Conservation (phyloP, 1,284 basidiomycete species). For the Marasmius fiardii region DNA sequence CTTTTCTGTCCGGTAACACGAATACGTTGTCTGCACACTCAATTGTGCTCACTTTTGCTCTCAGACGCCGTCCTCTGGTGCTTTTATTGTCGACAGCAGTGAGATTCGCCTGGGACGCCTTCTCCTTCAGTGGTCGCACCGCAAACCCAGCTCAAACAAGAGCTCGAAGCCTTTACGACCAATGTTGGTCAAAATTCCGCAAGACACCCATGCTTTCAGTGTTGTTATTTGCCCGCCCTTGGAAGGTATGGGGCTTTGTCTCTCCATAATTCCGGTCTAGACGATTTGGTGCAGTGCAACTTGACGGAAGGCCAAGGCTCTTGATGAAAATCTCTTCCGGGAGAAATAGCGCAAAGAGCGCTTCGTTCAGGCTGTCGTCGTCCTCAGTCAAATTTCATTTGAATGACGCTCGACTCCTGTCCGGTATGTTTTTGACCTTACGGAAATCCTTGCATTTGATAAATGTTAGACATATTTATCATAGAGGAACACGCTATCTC, state of each 20-base stretch:
- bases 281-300: conserved; percentile 48
- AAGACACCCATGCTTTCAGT: conserved; percentile 57
- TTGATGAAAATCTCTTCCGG: conserved; percentile 59
- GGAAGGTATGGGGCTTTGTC: conserved; percentile 42
- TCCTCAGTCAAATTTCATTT: conserved; percentile 52
- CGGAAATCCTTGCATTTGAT: neutral
- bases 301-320: conserved; percentile 56
- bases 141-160: conserved; percentile 26
- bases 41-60: conserved; percentile 6
- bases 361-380: conserved; percentile 50
- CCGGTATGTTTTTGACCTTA: conserved; percentile 22
- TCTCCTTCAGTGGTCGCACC: conserved; percentile 55
- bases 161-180: conserved; percentile 23
- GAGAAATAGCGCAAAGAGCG: conserved; percentile 55
- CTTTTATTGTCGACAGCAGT: conserved; percentile 56
- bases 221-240: conserved; percentile 58
- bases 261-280: conserved; percentile 6
- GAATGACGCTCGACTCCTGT: conserved; percentile 38
- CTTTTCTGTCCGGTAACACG: conserved; percentile 64
- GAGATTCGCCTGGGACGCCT: conserved; percentile 59
- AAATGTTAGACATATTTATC: neutral
- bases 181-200: conserved; percentile 53
- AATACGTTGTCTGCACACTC: neutral
- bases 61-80: conserved; percentile 64
- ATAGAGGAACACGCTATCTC: conserved; percentile 20